Conservation (phyloP, 805 yeast species). For the Jamesozyma lodderae region DNA sequence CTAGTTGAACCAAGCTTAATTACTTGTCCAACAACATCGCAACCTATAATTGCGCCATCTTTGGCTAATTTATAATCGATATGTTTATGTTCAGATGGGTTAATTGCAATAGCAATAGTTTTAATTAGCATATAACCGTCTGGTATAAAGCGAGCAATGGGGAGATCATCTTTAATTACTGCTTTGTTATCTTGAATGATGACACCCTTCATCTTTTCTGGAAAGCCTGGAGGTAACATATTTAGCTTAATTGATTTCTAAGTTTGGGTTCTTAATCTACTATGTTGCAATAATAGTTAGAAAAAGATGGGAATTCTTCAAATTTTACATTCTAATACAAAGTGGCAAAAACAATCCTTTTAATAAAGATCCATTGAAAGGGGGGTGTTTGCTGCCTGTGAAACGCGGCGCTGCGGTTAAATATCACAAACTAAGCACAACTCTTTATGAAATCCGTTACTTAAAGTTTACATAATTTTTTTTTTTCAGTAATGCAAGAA, state of each 20-base stretch:
- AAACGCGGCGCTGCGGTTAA: too few species aligned
- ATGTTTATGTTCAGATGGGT: slow-evolving; percentile 69
- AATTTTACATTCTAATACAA: too few species aligned
- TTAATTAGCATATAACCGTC: slow-evolving; percentile 37
- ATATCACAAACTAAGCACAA: too few species aligned
- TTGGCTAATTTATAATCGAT: slow-evolving; percentile 33
- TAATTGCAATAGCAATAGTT: slow-evolving; percentile 47
- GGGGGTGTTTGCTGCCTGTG: too few species aligned
- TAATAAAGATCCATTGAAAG: too few species aligned
- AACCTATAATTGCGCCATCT: slow-evolving; percentile 45
- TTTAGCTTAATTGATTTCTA: neutral
- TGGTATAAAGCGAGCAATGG: slow-evolving; percentile 31
- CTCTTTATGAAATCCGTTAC: too few species aligned
- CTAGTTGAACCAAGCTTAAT: slow-evolving; percentile 40
- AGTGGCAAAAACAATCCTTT: too few species aligned
- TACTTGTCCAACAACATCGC: slow-evolving; percentile 53
- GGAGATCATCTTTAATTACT: slow-evolving; percentile 22
- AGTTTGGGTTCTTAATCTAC: neutral
- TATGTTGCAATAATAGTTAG: neutral
- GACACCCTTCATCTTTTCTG: slow-evolving; percentile 35
- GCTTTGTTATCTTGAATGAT: slow-evolving; percentile 31
- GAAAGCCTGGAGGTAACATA: slow-evolving; percentile 13
- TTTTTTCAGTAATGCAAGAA: too few species aligned
- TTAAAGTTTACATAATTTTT: too few species aligned
- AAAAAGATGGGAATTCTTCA: too few species aligned